Conservation (phyloP, 441 rosid genomes). For the Pelargonium citronellum region DNA sequence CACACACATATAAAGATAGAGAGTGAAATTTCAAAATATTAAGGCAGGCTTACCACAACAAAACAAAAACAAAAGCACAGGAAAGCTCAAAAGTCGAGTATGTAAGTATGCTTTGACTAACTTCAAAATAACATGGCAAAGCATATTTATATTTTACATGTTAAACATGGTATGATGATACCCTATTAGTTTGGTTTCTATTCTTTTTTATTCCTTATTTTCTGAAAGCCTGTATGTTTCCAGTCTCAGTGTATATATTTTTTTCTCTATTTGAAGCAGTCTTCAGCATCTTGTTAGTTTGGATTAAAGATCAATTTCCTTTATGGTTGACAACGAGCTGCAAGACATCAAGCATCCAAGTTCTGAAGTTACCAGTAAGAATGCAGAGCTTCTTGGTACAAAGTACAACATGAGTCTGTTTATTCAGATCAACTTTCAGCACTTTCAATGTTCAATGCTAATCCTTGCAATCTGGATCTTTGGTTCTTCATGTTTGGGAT, state of each 20-base stretch:
- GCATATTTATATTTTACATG: not conserved
- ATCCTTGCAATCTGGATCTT: slow-evolving; percentile 53
- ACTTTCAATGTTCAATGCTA: slow-evolving; percentile 22
- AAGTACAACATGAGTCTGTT: not conserved
- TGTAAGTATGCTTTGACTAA: not conserved
- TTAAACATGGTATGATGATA: not conserved
- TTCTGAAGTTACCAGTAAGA: slow-evolving; percentile 21
- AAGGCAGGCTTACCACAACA: not conserved
- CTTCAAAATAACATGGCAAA: not conserved
- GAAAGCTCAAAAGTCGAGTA: not conserved
- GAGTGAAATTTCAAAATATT: too few relatives aligned
- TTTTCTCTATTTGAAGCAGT: not conserved
- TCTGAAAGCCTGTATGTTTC: not conserved
- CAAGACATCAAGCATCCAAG: slow-evolving; percentile 23
- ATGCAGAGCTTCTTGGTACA: slow-evolving; percentile 1
- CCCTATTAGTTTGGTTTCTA: not conserved
- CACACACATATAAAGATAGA: too few relatives aligned
- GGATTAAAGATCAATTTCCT: not conserved
- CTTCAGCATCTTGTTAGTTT: not conserved
- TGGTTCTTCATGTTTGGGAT: slow-evolving; percentile 65
- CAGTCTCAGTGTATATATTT: not conserved
- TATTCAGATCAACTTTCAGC: slow-evolving; percentile 15
- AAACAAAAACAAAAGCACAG: not conserved
- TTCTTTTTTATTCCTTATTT: not conserved
- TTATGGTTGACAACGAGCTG: slow-evolving; percentile 6